Evolutionary conservation across 495 filamentous ascomycete genomes (phyloP), one percentile per base, ranked within the genome.

Genomic region (Cercophora scortea): DNA sequence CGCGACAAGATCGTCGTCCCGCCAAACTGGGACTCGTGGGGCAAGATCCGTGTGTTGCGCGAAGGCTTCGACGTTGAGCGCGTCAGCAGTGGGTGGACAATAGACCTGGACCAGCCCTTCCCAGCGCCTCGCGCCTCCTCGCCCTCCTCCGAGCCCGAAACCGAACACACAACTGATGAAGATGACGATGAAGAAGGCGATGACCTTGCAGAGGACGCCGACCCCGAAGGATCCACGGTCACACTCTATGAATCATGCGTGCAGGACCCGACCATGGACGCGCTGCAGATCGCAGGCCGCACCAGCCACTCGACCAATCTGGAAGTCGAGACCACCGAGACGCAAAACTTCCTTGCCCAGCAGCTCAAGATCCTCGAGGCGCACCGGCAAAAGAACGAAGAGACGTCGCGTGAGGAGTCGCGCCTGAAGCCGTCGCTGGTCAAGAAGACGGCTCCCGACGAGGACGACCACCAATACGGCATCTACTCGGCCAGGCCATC

Each of bases 1-100:
- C 77, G 94, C 33, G 94, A 97, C 65, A 95, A 92, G 73, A 86
- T 97, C 34, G 75, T 96, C 0, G 84, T 99, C 2, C 94, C 93
- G 4, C 86, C 90, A 10, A 95, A 95, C 64, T 97, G 94, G 94
- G 93, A 99, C 67, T 95, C 90, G 0, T 96, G 92, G 90, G 92
- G 89, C 32, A 99, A 97, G 69, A 96, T 99, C 53, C 80, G 91
- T 17, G 88, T 96, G 40, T 74, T 97, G 15, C 78, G 88, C n/a
- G 94, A 96, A 71, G 88, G 86, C 12, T 97, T 96, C 62, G 89
- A 96, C 55, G 87, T 94, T 42, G 93, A 98, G 71, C 80, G 78
- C 6, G 80, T 91, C 34, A 92, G 87, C 60, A 82, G 80, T 44
- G 88, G 84, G 15, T 96, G 91, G 91, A 82, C 82, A 15, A 77